Evolutionary conservation across 352 stramenopile genomes (phyloP), one percentile per base, ranked within the genome.

Genomic region (Pythium guiyangense): DNA sequence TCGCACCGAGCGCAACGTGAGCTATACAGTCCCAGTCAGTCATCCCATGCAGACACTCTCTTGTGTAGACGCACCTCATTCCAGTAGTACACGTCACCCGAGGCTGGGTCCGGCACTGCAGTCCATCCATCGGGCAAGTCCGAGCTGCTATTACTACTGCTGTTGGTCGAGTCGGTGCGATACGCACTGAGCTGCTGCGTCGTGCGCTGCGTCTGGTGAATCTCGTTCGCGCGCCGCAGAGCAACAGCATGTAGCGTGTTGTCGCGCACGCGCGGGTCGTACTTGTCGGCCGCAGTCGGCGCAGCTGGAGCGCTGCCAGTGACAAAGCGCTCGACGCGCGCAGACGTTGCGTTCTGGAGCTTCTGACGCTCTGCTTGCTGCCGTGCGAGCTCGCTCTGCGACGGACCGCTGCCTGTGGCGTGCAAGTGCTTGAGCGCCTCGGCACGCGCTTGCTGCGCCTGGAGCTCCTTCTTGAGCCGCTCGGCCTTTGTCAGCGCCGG

Each of bases 181-280:
- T 40, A 52, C 35, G 45, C 57, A 25, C 17, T 44, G 10, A 56
- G 15, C 46, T 52, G 50, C 49, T 64, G 43, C 35, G 60, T 54
- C 6, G 57, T 48, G 54, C 48, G 50, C 46, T 76, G 59, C 37
- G 50, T 64, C 40, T 71, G 66, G 44, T 80, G 68, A 27, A 86
- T 59, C 46, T 79, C 62, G 35, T 73, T 70, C 0, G 75, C 77
- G 11, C 77, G 69, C 0, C 71, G 66, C 39, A 73, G 46, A 4
- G 74, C 77, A 48, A 90, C 49, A n/a, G 60, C 76, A 43, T 91
- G 73, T 26, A 94, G 67, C 37, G 84, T 94, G 57, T 94, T 94
- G 63, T 94, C 84, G 25, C 79, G 73, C 34, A 84, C 58, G 37
- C 71, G 67, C 59, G 76, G 68, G 34, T 83, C 72, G 45, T 67